Percentiles rank a stretch among this genome's conserved stretches.
These are phyloP conservation scores for Petasospora rhodanensis DNA, from an alignment of 1,139 yeast species.

Conservation along the genomic window DNA sequence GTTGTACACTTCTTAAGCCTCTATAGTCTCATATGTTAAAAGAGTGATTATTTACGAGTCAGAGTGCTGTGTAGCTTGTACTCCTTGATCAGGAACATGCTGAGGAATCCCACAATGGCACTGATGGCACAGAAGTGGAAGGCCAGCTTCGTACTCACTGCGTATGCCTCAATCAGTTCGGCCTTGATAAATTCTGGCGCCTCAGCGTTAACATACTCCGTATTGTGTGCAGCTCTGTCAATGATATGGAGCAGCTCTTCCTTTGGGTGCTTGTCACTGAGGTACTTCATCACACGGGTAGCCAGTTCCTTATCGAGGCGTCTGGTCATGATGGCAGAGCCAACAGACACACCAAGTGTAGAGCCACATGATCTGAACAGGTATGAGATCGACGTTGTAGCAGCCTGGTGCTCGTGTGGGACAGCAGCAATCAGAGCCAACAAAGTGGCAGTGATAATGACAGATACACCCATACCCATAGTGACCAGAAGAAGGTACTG, in stretches of 20 bases:
- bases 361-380: slow-evolving; percentile 74
- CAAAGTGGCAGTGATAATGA: slow-evolving; percentile 61
- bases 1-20: too few relatives aligned
- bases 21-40: too few relatives aligned
- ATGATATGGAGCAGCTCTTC: slow-evolving; percentile 41
- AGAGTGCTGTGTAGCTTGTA: slow-evolving; percentile 34
- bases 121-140: slow-evolving; percentile 42
- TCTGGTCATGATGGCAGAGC: slow-evolving; percentile 60
- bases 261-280: slow-evolving; percentile 29
- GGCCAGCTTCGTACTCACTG: slow-evolving; percentile 47
- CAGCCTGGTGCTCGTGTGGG: slow-evolving; percentile 61
- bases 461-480: slow-evolving; percentile 57
- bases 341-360: slow-evolving; percentile 62
- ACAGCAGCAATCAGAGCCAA: slow-evolving; percentile 38
- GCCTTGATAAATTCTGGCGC: slow-evolving; percentile 47
- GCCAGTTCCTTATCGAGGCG: slow-evolving; percentile 24
- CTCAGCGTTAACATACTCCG: slow-evolving; percentile 45
- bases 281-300: slow-evolving; percentile 25
- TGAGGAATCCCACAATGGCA: slow-evolving; percentile 35
- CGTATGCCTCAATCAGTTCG: slow-evolving; percentile 46
- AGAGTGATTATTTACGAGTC: slow-evolving; percentile 23
- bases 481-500: slow-evolving; percentile 33
- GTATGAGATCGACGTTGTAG: slow-evolving; percentile 71
- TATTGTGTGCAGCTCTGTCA: slow-evolving; percentile 46
- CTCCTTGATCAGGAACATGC: slow-evolving; percentile 34